Percentiles rank a stretch among this genome's conserved stretches.
phyloP scores from a whole-genome alignment of 1,139 yeast genomes.

The Pichia sp. region DNA sequence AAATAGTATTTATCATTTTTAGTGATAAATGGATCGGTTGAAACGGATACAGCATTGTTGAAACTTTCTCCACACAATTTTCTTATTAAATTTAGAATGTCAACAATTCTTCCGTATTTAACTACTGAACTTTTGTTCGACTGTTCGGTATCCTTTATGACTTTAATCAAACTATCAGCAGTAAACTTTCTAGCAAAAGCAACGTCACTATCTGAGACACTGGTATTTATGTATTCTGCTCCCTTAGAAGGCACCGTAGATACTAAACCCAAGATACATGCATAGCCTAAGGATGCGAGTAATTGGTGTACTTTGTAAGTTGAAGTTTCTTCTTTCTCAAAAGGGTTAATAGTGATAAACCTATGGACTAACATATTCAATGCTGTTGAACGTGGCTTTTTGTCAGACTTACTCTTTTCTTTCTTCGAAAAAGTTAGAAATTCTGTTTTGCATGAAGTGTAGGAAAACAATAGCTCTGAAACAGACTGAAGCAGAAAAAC shows the following conservation, averaged over 20 bases:
- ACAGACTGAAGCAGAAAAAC: slow-evolving; percentile 64
- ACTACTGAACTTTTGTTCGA: slow-evolving; percentile 34
- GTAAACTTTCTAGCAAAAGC: slow-evolving; percentile 69
- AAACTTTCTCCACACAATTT: slow-evolving; percentile 39
- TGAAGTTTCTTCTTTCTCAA: slow-evolving; percentile 31
- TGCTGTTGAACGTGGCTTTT: slow-evolving; percentile 70
- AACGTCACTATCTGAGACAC: slow-evolving; percentile 62
- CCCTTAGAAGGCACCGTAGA: slow-evolving; percentile 45
- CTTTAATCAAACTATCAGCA: slow-evolving; percentile 64
- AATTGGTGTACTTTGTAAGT: slow-evolving; percentile 41
- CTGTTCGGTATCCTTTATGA: slow-evolving; percentile 47
- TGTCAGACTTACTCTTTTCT: slow-evolving; percentile 35
- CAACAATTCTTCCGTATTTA: slow-evolving; percentile 52
- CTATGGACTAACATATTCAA: slow-evolving; percentile 75
- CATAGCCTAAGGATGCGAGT: slow-evolving; percentile 48
- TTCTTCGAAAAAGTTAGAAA: slow-evolving; percentile 73
- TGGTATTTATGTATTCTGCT: slow-evolving; percentile 34
- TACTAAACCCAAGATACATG: slow-evolving; percentile 56
- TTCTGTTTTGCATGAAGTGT: slow-evolving; percentile 76
- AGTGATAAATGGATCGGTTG: slow-evolving; percentile 45
- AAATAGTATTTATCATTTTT: slow-evolving; percentile 56
- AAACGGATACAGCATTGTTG: slow-evolving; percentile 39
- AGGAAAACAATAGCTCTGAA: slow-evolving; percentile 71
- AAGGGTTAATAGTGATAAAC: slow-evolving; percentile 54
- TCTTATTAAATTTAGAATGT: slow-evolving; percentile 52